These are phyloP conservation scores for Eimeria necatrix DNA, from an alignment of 169 alveolate genomes.

Conservation along the genomic window DNA sequence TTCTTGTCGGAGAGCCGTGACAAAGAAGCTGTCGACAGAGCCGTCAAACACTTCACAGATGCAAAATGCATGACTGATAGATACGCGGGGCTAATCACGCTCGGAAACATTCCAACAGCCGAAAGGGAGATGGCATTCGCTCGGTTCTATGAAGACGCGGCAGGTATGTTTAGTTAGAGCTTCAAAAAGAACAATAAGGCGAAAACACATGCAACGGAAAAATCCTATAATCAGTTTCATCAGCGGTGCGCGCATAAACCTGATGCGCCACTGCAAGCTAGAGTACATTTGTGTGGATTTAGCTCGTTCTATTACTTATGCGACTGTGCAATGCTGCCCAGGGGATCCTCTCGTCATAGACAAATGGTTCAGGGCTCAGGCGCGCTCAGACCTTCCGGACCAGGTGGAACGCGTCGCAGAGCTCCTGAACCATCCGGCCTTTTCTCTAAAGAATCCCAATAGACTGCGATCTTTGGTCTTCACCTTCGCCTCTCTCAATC, in stretches of 20 bases:
- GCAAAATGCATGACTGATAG: constrained; percentile 79
- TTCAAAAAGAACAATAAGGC: too few species aligned
- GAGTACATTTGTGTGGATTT: too few species aligned
- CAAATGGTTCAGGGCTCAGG: constrained; percentile 82
- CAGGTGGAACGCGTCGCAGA: constrained; percentile 64
- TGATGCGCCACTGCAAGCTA: too few species aligned
- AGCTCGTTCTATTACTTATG: too few species aligned
- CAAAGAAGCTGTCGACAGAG: constrained; percentile 46
- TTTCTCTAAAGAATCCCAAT: constrained; percentile 80
- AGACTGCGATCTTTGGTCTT: constrained; percentile 72
- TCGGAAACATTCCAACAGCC: not conserved
- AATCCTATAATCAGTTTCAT: too few species aligned
- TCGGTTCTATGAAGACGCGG: constrained; percentile 70
- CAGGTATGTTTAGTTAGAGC: constrained; percentile 35
- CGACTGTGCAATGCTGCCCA: not conserved
- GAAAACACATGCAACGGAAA: too few species aligned
- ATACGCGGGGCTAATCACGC: constrained; percentile 58
- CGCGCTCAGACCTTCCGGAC: constrained; percentile 80
- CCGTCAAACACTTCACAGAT: constrained; percentile 43
- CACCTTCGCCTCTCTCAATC: constrained; percentile 21
- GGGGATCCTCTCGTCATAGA: constrained; percentile 76
- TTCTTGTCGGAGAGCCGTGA: constrained; percentile 73
- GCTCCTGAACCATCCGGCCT: constrained; percentile 77
- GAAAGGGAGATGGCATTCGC: constrained; percentile 66
- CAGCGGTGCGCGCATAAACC: too few species aligned